These are phyloP conservation scores for Coemansia sp. DNA, from an alignment of 192 early-diverging fungal species.

Conservation along the genomic window DNA sequence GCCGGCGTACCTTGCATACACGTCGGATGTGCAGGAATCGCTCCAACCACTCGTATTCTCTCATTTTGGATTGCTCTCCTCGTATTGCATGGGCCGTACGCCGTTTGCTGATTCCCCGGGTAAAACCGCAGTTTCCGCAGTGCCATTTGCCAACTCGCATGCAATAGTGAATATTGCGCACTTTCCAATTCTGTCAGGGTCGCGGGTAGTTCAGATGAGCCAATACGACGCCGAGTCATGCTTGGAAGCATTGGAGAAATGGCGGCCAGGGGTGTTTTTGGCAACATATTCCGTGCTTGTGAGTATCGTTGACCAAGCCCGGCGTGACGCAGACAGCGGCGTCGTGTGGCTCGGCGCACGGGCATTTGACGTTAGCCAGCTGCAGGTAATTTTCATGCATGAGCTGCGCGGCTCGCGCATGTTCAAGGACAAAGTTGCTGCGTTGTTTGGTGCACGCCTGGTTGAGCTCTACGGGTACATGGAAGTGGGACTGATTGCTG, in stretches of 20 bases:
- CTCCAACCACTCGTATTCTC: slow-evolving; percentile 34
- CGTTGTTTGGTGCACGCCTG: slow-evolving; percentile 34
- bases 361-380: slow-evolving; percentile 22
- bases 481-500: slow-evolving; percentile 45
- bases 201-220: slow-evolving; percentile 42
- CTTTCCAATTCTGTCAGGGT: slow-evolving; percentile 48
- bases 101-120: slow-evolving; percentile 9
- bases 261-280: slow-evolving; percentile 27
- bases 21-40: slow-evolving; percentile 9
- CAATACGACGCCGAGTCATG: slow-evolving; percentile 22
- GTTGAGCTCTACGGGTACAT: slow-evolving; percentile 53
- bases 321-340: slow-evolving; percentile 15
- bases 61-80: slow-evolving; percentile 48
- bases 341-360: slow-evolving; percentile 11
- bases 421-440: slow-evolving; percentile 22
- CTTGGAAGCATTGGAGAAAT: slow-evolving; percentile 30
- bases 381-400: slow-evolving; percentile 36
- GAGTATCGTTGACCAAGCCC: slow-evolving; percentile 13
- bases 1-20: slow-evolving; percentile 40
- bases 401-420: slow-evolving; percentile 27
- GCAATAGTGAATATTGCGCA: slow-evolving; percentile 50
- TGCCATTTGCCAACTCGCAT: slow-evolving; percentile 38
- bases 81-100: slow-evolving; percentile 19
- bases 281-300: slow-evolving; percentile 31
- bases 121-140: slow-evolving; percentile 38